phyloP scores from a whole-genome alignment of 1,284 basidiomycete species.

The Cryptococcus sp. region DNA sequence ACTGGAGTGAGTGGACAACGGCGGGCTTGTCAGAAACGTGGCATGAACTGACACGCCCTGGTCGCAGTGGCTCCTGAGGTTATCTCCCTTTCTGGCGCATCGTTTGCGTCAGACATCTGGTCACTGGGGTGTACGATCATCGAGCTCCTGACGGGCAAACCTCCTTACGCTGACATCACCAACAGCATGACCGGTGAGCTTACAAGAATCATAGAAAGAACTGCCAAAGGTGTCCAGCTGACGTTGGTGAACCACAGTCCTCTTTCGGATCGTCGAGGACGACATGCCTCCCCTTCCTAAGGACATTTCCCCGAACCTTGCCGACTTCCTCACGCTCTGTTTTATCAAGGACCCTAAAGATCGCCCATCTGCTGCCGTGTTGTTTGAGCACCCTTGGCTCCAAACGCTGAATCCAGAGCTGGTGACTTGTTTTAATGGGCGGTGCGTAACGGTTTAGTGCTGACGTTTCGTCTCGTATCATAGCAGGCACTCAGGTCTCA shows the following conservation, averaged over 20 bases:
- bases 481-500: constrained; percentile 74
- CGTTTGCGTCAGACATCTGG: constrained; percentile 69
- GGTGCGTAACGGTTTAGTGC: not conserved
- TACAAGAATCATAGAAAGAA: constrained; percentile 26
- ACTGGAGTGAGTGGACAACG: constrained; percentile 65
- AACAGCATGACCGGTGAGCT: constrained; percentile 76
- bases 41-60: not conserved
- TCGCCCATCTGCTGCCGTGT: constrained; percentile 73
- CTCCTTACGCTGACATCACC: constrained; percentile 80
- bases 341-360: constrained; percentile 80
- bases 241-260: constrained; percentile 56
- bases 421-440: constrained; percentile 57
- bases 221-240: constrained; percentile 1
- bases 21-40: not conserved
- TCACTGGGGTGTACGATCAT: constrained; percentile 82
- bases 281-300: constrained; percentile 79
- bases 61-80: constrained; percentile 79
- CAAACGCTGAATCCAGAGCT: constrained; percentile 71
- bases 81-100: constrained; percentile 67
- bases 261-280: constrained; percentile 95
- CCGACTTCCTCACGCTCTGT: constrained; percentile 75
- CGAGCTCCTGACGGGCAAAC: constrained; percentile 84
- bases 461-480: not conserved
- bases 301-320: constrained; percentile 66
- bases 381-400: constrained; percentile 89